phyloP scores from a whole-genome alignment of 2,329 filamentous ascomycete genomes.

The Fusarium sp. region DNA sequence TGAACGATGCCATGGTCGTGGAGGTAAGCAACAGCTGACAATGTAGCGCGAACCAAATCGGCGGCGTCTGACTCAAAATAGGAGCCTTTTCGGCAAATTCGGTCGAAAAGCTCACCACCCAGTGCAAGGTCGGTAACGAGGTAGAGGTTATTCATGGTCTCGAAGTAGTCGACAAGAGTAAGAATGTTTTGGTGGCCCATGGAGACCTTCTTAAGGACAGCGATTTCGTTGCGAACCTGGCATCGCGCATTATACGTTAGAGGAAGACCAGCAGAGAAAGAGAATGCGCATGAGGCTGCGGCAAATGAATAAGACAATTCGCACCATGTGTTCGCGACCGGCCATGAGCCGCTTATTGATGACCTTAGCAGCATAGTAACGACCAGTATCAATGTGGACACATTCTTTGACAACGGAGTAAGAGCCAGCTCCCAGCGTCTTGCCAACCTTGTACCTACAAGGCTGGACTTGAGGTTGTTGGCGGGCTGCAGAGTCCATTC shows the following conservation, averaged over 20 bases:
- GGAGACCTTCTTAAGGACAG: constrained; percentile 95
- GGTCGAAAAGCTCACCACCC: constrained; percentile 96
- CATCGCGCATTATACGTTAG: constrained; percentile 28
- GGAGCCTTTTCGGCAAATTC: constrained; percentile 97
- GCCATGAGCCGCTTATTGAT: constrained; percentile 99
- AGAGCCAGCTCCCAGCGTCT: constrained; percentile 94
- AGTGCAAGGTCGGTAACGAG: constrained; percentile 96
- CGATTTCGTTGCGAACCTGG: constrained; percentile 96
- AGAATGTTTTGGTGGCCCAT: constrained; percentile 99
- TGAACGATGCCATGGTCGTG: constrained; percentile 99
- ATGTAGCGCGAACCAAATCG: constrained; percentile 91
- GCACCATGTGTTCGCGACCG: constrained; percentile 96
- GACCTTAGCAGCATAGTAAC: constrained; percentile 98
- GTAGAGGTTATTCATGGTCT: constrained; percentile 99
- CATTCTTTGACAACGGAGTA: constrained; percentile 99
- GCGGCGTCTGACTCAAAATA: constrained; percentile 98
- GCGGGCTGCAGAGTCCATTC: constrained; percentile 40
- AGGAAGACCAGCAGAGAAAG: background rate
- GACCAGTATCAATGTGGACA: constrained; percentile 96
- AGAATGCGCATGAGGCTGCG: background rate
- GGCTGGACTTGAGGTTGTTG: constrained; percentile 79
- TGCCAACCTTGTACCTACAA: constrained; percentile 98
- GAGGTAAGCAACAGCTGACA: constrained; percentile 97
- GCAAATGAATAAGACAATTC: constrained; percentile 30
- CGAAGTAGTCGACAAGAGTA: constrained; percentile 98